Evolutionary conservation across 805 yeast species (phyloP), one percentile per base, ranked within the genome.

Genomic region (Metschnikowia drakensbergensis): DNA sequence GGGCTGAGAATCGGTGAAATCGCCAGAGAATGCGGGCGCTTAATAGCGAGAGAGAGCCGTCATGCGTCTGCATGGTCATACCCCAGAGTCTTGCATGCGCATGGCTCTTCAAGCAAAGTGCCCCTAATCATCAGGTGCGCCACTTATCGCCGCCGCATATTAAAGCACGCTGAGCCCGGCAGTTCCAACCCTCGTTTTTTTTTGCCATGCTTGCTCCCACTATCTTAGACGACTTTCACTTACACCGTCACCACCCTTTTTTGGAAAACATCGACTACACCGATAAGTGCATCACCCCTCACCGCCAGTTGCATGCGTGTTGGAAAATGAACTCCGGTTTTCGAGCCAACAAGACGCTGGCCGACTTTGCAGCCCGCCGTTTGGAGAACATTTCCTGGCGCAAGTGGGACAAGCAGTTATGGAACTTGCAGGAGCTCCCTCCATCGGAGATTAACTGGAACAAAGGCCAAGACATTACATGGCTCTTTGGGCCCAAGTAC

Each of bases 371-470:
- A n/a, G 42, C 54, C n/a, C 49, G 58, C 27, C 50, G 76, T 32
- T 55, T 72, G 10, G 62, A 62, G 34, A 72, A 72, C 50, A 60
- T 64, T 0, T 61, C 72, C 40, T 72, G 77, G 77, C 64, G 77
- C 49, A 54, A 75, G 44, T 62, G 67, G 57, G 54, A 54, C 49
- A 69, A 71, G 53, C 67, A 66, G 46, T 51, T 67, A 38, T 45
- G 57, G 35, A 29, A 55, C 5, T 58, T 72, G 23, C 39, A 45
- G 13, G 71, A 67, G 45, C 50, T 74, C 6, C 59, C 69, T 46
- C 83, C 84, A 1, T 61, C 67, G 4, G 51, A 53, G 32, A 77
- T 79, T 36, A 79, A 79, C 60, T 79, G 84, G 84, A 71, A 68
- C 55, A 79, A 79, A 57, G 71, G 66, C 48, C 75, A 76, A 50